Evolutionary conservation across 1,284 basidiomycete genomes (phyloP).

Genomic region (Meira nashicola): DNA sequence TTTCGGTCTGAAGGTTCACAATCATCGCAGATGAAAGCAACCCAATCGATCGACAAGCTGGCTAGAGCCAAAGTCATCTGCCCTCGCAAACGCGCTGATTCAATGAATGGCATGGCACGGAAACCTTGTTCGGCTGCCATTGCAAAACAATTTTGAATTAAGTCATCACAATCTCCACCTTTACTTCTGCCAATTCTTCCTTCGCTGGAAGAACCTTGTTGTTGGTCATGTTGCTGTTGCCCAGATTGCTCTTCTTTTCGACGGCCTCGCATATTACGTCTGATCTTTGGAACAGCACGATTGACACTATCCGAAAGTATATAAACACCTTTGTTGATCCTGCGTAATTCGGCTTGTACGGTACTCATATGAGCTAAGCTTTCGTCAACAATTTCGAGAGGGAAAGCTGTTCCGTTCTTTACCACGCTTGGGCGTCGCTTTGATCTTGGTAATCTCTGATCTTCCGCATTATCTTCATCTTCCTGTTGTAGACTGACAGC

Average conservation of each 20-base stretch:
- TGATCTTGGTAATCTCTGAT: neutral
- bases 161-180: constrained; percentile 57
- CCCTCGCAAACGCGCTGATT: constrained; percentile 36
- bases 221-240: constrained; percentile 5
- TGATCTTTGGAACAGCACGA: constrained; percentile 57
- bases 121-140: constrained; percentile 77
- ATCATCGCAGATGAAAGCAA: constrained; percentile 95
- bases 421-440: constrained; percentile 7
- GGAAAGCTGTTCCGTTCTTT: constrained; percentile 31
- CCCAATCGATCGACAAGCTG: constrained; percentile 62
- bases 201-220: constrained; percentile 50
- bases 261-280: constrained; percentile 22
- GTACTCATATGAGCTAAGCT: constrained; percentile 84
- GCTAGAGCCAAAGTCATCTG: constrained; percentile 46
- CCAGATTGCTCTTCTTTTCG: constrained; percentile 7
- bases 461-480: constrained; percentile 1
- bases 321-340: constrained; percentile 82
- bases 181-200: constrained; percentile 26
- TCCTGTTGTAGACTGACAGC: constrained; percentile 15
- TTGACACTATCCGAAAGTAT: constrained; percentile 88
- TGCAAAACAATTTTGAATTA: constrained; percentile 90
- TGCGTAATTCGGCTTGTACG: constrained; percentile 83
- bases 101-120: constrained; percentile 47
- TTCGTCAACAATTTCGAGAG: constrained; percentile 65
- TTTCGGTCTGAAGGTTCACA: constrained; percentile 93